Conservation (phyloP, 192 early-diverging fungal species). For the Martensiomyces pterosporus region DNA sequence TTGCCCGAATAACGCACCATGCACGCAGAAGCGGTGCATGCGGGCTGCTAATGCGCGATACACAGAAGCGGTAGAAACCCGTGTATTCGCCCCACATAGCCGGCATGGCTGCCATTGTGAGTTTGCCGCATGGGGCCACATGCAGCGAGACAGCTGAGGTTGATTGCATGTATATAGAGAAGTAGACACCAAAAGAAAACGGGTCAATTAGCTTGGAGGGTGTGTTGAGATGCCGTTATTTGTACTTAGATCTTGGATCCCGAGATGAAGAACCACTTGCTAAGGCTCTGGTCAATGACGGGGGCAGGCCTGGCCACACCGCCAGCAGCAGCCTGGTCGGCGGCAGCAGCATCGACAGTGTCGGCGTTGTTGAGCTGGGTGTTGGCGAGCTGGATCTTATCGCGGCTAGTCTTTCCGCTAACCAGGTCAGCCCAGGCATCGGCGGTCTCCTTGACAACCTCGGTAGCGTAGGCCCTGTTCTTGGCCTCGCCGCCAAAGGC, state of each 20-base stretch:
- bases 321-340: conserved; percentile 56
- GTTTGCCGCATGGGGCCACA: no score
- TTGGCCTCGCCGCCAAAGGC: conserved; percentile 90
- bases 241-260: conserved; percentile 58
- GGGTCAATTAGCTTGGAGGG: no score
- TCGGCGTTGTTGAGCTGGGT: conserved; percentile 70
- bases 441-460: conserved; percentile 87
- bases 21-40: no score
- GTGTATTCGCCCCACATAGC: no score
- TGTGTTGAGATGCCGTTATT: no score
- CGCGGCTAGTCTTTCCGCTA: conserved; percentile 64
- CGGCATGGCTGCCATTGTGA: no score
- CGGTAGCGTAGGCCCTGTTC: conserved; percentile 80
- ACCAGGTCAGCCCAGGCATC: conserved; percentile 92
- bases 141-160: no score
- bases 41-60: no score
- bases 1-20: no score
- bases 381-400: conserved; percentile 69
- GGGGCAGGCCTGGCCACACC: conserved; percentile 37
- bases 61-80: no score
- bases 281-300: conserved; percentile 54
- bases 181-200: no score
- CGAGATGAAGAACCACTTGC: conserved; percentile 99
- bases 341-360: conserved; percentile 58
- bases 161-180: no score